phyloP scores from a whole-genome alignment of 768 basidiomycete species.

The Amanita fuliginea region DNA sequence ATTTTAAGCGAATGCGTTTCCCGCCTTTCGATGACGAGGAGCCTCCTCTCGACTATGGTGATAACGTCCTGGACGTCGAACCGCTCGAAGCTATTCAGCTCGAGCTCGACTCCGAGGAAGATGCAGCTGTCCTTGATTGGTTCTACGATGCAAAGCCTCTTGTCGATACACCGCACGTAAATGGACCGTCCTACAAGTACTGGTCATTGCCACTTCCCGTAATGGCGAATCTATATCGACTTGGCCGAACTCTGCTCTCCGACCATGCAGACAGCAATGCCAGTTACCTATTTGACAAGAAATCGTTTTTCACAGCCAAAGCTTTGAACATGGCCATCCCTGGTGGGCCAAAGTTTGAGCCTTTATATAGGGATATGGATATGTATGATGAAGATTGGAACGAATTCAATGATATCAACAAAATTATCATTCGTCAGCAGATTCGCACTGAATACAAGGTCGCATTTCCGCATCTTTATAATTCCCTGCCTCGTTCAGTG shows the following conservation, averaged over 20 bases:
- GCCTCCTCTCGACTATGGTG: constrained; percentile 96
- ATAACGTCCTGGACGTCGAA: constrained; percentile 97
- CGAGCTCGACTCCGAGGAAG: constrained; percentile 89
- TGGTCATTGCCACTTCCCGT: constrained; percentile 91
- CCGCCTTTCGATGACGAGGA: constrained; percentile 99
- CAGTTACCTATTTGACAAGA: constrained; percentile 94
- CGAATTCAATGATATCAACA: constrained; percentile 99
- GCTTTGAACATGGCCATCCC: constrained; percentile 96
- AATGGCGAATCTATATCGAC: constrained; percentile 94
- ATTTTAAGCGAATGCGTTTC: constrained; percentile 99
- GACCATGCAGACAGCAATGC: constrained; percentile 89
- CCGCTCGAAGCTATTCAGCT: constrained; percentile 97
- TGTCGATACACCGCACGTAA: constrained; percentile 73
- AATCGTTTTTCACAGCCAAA: constrained; percentile 96
- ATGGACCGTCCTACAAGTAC: constrained; percentile 86
- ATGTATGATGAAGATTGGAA: constrained; percentile 99
- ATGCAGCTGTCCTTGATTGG: constrained; percentile 89
- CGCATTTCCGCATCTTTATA: constrained; percentile 97
- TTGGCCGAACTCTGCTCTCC: constrained; percentile 87
- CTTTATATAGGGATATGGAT: constrained; percentile 94
- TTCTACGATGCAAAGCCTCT: constrained; percentile 97
- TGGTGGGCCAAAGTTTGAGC: constrained; percentile 98
- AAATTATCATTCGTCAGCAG: constrained; percentile 97
- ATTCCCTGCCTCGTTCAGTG: constrained; percentile 93
- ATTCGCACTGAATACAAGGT: constrained; percentile 99